These are phyloP conservation scores for Xylaria sp. DNA, from an alignment of 2,329 filamentous ascomycete genomes.

Conservation along the genomic window DNA sequence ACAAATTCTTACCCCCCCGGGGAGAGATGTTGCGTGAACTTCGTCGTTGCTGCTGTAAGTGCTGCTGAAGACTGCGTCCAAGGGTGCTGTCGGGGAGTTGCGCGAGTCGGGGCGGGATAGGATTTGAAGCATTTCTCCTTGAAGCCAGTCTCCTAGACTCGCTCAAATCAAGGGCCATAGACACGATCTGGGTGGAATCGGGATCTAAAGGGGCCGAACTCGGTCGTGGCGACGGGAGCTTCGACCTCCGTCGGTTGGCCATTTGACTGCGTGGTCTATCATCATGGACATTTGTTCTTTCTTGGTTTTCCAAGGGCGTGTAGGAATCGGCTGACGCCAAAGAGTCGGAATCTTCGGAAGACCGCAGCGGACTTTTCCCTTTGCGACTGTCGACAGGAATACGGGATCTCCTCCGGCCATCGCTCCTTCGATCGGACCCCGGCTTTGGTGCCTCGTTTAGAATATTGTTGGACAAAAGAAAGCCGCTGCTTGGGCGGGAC, in stretches of 20 bases:
- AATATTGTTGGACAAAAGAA: slow-evolving; percentile 60
- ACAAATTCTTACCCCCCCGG: slow-evolving; percentile 57
- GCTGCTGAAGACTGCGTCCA: slow-evolving; percentile 71
- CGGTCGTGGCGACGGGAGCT: slow-evolving; percentile 42
- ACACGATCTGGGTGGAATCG: slow-evolving; percentile 90
- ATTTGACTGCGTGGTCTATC: slow-evolving; percentile 44
- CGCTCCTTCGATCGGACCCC: slow-evolving; percentile 43
- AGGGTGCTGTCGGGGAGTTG: slow-evolving; percentile 63
- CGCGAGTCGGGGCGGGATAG: slow-evolving; percentile 60
- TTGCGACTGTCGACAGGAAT: slow-evolving; percentile 47
- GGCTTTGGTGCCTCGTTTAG: slow-evolving; percentile 42
- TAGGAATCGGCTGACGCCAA: slow-evolving; percentile 25
- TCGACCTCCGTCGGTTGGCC: slow-evolving; percentile 42
- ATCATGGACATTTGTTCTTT: slow-evolving; percentile 34
- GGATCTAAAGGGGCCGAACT: slow-evolving; percentile 63
- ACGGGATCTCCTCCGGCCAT: slow-evolving; percentile 47
- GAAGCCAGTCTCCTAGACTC: slow-evolving; percentile 77
- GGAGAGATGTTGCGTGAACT: slow-evolving; percentile 71
- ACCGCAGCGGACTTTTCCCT: slow-evolving; percentile 41
- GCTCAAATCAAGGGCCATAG: slow-evolving; percentile 88
- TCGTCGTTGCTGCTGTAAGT: slow-evolving; percentile 77
- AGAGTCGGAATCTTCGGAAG: slow-evolving; percentile 33
- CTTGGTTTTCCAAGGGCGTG: slow-evolving; percentile 33
- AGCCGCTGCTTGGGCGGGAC: slow-evolving; percentile 60
- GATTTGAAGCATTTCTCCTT: slow-evolving; percentile 65